These are phyloP conservation scores for Solanum bukasovii DNA, from an alignment of 257 asterid species.

Conservation along the genomic window DNA sequence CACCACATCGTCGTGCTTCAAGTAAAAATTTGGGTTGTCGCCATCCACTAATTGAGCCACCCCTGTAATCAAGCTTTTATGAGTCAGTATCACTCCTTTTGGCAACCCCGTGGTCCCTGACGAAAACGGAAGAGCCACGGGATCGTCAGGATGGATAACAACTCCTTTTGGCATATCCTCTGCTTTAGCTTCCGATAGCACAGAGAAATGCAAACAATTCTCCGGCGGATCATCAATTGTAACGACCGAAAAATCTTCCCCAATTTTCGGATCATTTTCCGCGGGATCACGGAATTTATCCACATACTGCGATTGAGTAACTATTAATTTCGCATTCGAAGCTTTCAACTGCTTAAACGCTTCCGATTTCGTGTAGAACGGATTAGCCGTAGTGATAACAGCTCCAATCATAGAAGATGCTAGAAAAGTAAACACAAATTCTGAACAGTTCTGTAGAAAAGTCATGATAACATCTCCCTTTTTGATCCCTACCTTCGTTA, in stretches of 20 bases:
- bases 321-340: slow-evolving; percentile 39
- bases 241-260: slow-evolving; percentile 35
- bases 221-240: slow-evolving; percentile 52
- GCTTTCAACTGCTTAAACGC: slow-evolving; percentile 58
- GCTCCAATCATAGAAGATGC: slow-evolving; percentile 76
- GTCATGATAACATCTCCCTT: slow-evolving; percentile 61
- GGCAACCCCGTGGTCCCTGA: slow-evolving; percentile 84
- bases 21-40: slow-evolving; percentile 56
- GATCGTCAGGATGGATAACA: slow-evolving; percentile 37
- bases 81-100: slow-evolving; percentile 70
- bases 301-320: slow-evolving; percentile 60
- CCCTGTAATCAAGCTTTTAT: slow-evolving; percentile 58
- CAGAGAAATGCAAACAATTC: slow-evolving; percentile 50
- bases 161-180: slow-evolving; percentile 16
- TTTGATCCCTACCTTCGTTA: slow-evolving; percentile 30
- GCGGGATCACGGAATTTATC: slow-evolving; percentile 48
- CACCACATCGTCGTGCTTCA: slow-evolving; percentile 47
- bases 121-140: slow-evolving; percentile 69
- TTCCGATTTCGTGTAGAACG: slow-evolving; percentile 46
- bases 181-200: slow-evolving; percentile 29
- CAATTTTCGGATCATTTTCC: slow-evolving; percentile 21
- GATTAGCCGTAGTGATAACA: slow-evolving; percentile 56
- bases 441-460: slow-evolving; percentile 63
- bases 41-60: slow-evolving; percentile 83
- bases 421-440: slow-evolving; percentile 65